These are phyloP conservation scores for Cercophora sp. DNA, from an alignment of 495 filamentous ascomycete genomes.

Conservation along the genomic window DNA sequence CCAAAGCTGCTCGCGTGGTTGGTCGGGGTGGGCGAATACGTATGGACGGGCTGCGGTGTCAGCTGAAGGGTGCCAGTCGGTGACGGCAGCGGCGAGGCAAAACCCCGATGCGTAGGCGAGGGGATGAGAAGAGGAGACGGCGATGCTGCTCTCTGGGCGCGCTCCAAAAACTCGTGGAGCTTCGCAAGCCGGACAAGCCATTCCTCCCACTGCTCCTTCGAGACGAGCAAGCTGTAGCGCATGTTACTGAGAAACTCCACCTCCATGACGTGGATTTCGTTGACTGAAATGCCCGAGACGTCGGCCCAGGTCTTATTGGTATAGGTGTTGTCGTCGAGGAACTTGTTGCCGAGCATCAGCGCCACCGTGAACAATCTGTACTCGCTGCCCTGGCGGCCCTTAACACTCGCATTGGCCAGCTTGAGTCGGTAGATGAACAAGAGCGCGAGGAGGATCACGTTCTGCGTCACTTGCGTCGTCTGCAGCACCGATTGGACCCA, in stretches of 20 bases:
- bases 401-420: slow-evolving; percentile 77
- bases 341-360: slow-evolving; percentile 98
- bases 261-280: slow-evolving; percentile 98
- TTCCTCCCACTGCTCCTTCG: slow-evolving; percentile 73
- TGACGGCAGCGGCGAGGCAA: slow-evolving; percentile 43
- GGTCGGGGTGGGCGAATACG: slow-evolving; percentile 27
- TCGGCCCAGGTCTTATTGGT: slow-evolving; percentile 99
- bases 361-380: slow-evolving; percentile 94
- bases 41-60: slow-evolving; percentile 24
- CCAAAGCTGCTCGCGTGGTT: not conserved
- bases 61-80: slow-evolving; percentile 39
- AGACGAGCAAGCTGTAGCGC: slow-evolving; percentile 86
- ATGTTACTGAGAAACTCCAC: slow-evolving; percentile 99
- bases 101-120: slow-evolving; percentile 33
- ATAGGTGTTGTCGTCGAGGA: slow-evolving; percentile 98
- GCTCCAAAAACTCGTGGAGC: slow-evolving; percentile 77
- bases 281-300: slow-evolving; percentile 89
- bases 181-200: slow-evolving; percentile 79
- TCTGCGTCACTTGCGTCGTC: slow-evolving; percentile 95
- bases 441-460: slow-evolving; percentile 87
- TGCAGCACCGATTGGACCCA: slow-evolving; percentile 89
- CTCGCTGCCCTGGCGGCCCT: slow-evolving; percentile 90
- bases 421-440: slow-evolving; percentile 94
- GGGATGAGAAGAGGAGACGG: slow-evolving; percentile 33
- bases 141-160: slow-evolving; percentile 32